Base-by-base conservation (phyloP, 2,329 filamentous ascomycete species). In the Monilinia fructigena region DNA sequence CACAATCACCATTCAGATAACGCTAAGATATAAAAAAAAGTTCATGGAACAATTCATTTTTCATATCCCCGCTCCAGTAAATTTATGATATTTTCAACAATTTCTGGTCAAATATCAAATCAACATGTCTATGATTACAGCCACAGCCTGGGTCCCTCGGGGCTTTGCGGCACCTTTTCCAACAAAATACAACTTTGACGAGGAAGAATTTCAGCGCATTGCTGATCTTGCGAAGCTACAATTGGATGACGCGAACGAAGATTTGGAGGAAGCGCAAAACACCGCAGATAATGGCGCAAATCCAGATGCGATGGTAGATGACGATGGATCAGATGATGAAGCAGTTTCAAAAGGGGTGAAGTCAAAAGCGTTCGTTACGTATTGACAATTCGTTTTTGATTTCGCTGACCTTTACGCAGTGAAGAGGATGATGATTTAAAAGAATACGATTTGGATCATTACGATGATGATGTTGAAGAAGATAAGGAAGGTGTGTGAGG, bases 381-480 rank as follows among this genome's bases (percentile, higher is more conserved):
- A 73, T 18, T 20, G 47, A 54, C 16, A 71, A 71, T 28, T 35
- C 31, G 31, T 23, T 54, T 35, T 26, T 55, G 70, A 72, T 48
- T 74, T 76, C 70, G 65, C 63, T 69, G 55, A 72, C 54, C 40
- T 65, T 61, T 16, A 28, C 42, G 6, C 52, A 80, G 81, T 66
- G 80, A 86, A 48, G 82, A 89, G 70, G 92, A 97, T 75, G 92
- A 96, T 72, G 93, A 97, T 76, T 83, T 99, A 60, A 95, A 94
- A 79, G 93, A 99, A 79, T 99, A 97, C 79, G 89, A 99, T 76
- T 85, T 99, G 65, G 94, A 98, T 70, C 88, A 97, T 78, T 99
- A 99, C 78, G 95, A 99, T 74, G 90, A 95, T 72, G 91, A 95
- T 56, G 86, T 88, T 10, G 83, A 85, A 18, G 83, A 85, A 1